Conservation (phyloP, 2,329 filamentous ascomycete genomes). For the Orbilia javanica region DNA sequence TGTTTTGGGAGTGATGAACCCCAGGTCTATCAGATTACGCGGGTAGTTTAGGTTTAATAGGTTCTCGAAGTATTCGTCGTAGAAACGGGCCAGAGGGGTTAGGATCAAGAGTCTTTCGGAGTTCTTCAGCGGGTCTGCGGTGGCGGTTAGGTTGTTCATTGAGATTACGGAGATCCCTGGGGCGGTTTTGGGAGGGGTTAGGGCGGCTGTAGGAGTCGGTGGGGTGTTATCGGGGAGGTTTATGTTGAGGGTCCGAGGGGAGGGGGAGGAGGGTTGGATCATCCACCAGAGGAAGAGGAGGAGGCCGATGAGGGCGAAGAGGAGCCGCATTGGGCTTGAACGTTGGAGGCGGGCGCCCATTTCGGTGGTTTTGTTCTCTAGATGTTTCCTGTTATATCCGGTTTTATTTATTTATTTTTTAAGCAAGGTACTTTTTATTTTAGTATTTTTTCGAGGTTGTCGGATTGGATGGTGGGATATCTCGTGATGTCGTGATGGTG, state of each 20-base stretch:
- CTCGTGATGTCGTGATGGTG: neutral
- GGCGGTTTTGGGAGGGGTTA: conserved; percentile 80
- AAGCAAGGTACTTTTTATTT: neutral
- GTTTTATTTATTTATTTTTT: neutral
- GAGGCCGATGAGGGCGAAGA: conserved; percentile 78
- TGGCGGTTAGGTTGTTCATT: conserved; percentile 93
- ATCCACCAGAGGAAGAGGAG: conserved; percentile 78
- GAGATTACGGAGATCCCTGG: conserved; percentile 93
- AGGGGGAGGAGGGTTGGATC: conserved; percentile 70
- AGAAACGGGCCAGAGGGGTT: conserved; percentile 93
- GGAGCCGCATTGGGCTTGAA: conserved; percentile 80
- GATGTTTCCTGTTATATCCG: neutral
- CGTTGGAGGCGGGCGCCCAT: conserved; percentile 80
- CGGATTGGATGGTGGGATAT: neutral
- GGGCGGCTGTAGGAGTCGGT: conserved; percentile 79
- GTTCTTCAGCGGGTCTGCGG: conserved; percentile 79
- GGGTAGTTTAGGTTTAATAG: conserved; percentile 85
- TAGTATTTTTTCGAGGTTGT: too few species aligned
- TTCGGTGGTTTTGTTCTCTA: too few species aligned
- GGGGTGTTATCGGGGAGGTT: conserved; percentile 71
- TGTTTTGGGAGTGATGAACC: conserved; percentile 95
- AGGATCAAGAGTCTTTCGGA: conserved; percentile 89
- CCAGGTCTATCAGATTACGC: conserved; percentile 92
- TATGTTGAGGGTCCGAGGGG: conserved; percentile 68
- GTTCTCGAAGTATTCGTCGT: conserved; percentile 95